Conservation (phyloP, 805 yeast genomes). For the Saccharomycopsis microspora region DNA sequence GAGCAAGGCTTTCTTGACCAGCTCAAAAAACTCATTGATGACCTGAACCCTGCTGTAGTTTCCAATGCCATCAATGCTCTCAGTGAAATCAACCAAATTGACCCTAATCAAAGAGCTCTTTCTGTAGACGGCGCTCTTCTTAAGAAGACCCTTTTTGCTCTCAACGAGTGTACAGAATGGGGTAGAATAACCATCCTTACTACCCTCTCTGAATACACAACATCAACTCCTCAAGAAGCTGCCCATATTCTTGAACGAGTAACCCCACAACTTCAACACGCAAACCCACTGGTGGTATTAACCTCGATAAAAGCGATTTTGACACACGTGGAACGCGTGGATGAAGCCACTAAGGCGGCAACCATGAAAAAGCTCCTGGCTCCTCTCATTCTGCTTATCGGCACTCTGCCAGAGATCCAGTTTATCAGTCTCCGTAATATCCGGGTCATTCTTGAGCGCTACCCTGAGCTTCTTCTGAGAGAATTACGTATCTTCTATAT, state of each 20-base stretch:
- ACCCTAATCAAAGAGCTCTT: slow-evolving; percentile 39
- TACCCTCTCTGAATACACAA: slow-evolving; percentile 62
- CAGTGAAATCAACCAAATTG: slow-evolving; percentile 68
- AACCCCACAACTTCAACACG: slow-evolving; percentile 93
- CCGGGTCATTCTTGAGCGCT: slow-evolving; percentile 77
- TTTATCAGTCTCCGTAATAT: slow-evolving; percentile 88
- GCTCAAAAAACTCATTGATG: slow-evolving; percentile 59
- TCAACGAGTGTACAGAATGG: slow-evolving; percentile 99
- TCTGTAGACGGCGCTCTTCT: slow-evolving; percentile 28
- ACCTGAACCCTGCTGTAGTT: slow-evolving; percentile 93
- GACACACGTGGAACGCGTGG: slow-evolving; percentile 46
- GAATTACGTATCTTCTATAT: slow-evolving; percentile 86
- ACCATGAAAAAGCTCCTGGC: slow-evolving; percentile 66
- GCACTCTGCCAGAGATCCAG: slow-evolving; percentile 89
- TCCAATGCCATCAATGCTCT: slow-evolving; percentile 87
- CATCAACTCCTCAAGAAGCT: slow-evolving; percentile 53
- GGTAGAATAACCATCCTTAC: slow-evolving; percentile 85
- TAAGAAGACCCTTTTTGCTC: slow-evolving; percentile 59
- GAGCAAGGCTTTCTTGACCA: slow-evolving; percentile 78
- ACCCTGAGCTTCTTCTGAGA: slow-evolving; percentile 65
- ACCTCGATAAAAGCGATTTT: slow-evolving; percentile 74
- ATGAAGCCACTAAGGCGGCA: slow-evolving; percentile 21
- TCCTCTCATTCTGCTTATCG: slow-evolving; percentile 78
- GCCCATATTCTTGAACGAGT: slow-evolving; percentile 80
- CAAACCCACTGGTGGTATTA: slow-evolving; percentile 88